These are phyloP conservation scores for Ceratocystis alfenasii DNA, from an alignment of 2,329 filamentous ascomycete genomes.

Conservation along the genomic window DNA sequence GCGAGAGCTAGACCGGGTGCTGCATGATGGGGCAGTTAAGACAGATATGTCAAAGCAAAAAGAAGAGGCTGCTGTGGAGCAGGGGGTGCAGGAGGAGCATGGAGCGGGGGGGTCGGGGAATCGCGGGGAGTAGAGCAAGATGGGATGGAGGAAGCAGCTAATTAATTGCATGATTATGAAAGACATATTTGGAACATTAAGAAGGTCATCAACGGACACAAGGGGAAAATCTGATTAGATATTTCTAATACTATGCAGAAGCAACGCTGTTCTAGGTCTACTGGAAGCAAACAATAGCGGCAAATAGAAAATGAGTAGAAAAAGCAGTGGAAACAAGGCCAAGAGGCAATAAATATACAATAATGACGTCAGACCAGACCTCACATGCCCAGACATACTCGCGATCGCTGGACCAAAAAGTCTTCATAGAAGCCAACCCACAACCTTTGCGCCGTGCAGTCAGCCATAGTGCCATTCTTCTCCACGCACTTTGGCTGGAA, in stretches of 20 bases:
- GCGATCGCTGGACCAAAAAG: conserved; percentile 24
- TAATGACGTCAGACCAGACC: neutral
- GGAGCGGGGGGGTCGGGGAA: too few species aligned
- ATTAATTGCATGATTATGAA: conserved; percentile 16
- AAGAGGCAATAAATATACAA: neutral
- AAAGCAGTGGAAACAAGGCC: neutral
- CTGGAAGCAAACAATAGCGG: neutral
- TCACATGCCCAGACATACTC: neutral
- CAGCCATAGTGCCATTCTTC: conserved; percentile 41
- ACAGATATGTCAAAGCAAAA: neutral
- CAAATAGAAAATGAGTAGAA: neutral
- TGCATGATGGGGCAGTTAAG: conserved; percentile 18
- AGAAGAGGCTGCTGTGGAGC: neutral
- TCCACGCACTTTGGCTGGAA: conserved; percentile 29
- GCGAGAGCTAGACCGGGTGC: conserved; percentile 17
- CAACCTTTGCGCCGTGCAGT: conserved; percentile 23
- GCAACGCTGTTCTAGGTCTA: neutral
- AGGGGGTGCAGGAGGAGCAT: neutral
- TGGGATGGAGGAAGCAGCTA: neutral
- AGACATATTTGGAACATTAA: conserved; percentile 18
- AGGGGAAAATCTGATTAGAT: neutral
- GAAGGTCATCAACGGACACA: neutral
- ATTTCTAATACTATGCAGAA: conserved; percentile 2
- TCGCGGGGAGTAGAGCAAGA: too few species aligned
- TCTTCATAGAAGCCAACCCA: conserved; percentile 40